Base-by-base conservation (phyloP, 495 filamentous ascomycete species). In the Aspergillus sclerotiicarbonarius region DNA sequence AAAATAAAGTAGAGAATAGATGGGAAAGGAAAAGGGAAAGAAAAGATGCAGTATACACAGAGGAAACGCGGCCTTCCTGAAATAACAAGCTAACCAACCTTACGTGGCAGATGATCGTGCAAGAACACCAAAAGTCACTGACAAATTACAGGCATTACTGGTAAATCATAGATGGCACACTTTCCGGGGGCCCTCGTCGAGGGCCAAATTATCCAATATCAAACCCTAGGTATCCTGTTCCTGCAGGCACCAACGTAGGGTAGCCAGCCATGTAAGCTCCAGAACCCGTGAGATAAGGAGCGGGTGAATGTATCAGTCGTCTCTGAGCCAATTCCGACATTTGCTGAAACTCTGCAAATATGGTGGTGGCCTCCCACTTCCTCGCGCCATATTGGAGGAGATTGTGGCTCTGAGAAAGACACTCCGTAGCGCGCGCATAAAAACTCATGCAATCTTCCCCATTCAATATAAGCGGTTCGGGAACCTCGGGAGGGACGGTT, bases 371-470 rank as follows among this genome's bases (percentile, higher is more conserved):
- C 32, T 70, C 67, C 76, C 76, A 79, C 53, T 71, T 74, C 45
- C 64, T 61, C 10, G 56, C 64, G 15, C 71, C 68, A 44, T 69
- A 70, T 19, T 67, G 62, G 0, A 79, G 62, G 32, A 79, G 49
- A 21, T 70, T 67, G 6, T 64, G 63, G 13, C 70, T 65, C 45
- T 74, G 72, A 2, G 55, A 49, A 6, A 79, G 63, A 49, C 68
- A 75, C 33, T 71, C 68, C 25, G 67, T 59, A 6, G 73, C 72
- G 18, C 75, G 75, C 13, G 68, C 61, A 25, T 67, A 67, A 18
- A 67, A 74, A 30, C 73, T 71, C 57, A 77, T 62, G 6, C 68
- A 66, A 53, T 76, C 73, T 19, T 75, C 71, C 16, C 54, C 60
- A 12, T 58, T 69, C n/a, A 78, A 57, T 13, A 71, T 58, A 3